phyloP scores from a whole-genome alignment of 148 eudicot genomes.

The Pouteria glomerata region DNA sequence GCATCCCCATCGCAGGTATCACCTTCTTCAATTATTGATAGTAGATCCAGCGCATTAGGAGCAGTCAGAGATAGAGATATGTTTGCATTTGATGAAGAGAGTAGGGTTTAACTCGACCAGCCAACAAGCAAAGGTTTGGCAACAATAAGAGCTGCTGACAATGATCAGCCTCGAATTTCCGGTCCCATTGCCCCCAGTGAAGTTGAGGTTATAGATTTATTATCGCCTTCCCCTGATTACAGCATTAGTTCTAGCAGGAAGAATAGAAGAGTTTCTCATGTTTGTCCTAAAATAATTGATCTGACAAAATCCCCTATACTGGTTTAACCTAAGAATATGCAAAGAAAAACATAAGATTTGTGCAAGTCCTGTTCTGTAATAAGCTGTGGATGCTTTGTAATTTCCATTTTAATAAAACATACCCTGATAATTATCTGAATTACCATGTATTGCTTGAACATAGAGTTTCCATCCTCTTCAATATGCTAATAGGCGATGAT shows the following conservation, averaged over 20 bases:
- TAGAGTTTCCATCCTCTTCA: no score
- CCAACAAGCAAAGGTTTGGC: background rate
- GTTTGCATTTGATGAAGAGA: constrained; percentile 13
- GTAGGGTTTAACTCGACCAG: constrained; percentile 9
- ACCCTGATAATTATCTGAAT: background rate
- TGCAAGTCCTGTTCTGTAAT: background rate
- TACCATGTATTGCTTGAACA: background rate
- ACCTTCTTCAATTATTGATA: background rate
- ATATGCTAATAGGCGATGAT: no score
- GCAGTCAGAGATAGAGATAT: background rate
- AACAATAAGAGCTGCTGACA: background rate
- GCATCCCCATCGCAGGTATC: background rate
- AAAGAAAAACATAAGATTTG: no score
- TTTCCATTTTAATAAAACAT: background rate
- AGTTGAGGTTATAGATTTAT: constrained; percentile 67
- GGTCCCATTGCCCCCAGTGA: constrained; percentile 7
- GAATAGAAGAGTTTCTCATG: constrained; percentile 39
- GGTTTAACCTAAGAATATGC: no score
- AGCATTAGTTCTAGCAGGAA: constrained; percentile 28
- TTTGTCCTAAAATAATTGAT: constrained; percentile 51
- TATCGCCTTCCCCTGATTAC: constrained; percentile 61
- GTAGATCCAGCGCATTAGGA: constrained; percentile 8
- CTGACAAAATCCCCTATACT: constrained; percentile 62
- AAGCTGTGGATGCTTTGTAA: background rate
- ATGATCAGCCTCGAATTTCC: background rate